A percentile compares a stretch with the other conserved stretches of the same genome.
Conservation (phyloP, 208 protist genomes). For the Trichomonas tenax region DNA sequence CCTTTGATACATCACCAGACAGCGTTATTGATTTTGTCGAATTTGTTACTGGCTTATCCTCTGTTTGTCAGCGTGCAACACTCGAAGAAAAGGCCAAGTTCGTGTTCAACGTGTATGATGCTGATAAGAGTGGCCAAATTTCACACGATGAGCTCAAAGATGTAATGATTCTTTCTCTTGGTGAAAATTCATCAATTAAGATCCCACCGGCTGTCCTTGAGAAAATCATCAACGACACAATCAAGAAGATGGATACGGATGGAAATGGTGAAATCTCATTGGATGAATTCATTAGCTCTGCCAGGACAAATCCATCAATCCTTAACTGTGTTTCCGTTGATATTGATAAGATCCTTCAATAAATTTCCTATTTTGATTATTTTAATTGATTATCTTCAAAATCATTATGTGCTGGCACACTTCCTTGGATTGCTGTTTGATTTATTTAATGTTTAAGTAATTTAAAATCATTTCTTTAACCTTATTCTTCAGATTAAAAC, state of each 20-base stretch:
- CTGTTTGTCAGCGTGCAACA: background rate
- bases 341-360: background rate
- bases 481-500: too few relatives aligned
- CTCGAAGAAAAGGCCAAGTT: background rate
- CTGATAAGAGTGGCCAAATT: background rate
- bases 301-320: background rate
- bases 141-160: background rate
- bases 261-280: background rate
- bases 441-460: too few relatives aligned
- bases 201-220: background rate
- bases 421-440: too few relatives aligned
- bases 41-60: background rate
- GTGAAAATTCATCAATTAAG: background rate
- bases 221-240: background rate
- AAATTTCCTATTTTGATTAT: background rate
- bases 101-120: background rate
- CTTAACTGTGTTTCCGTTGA: background rate
- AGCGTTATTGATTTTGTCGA: background rate
- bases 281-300: background rate
- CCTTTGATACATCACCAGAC: background rate
- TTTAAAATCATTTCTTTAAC: too few relatives aligned
- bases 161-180: background rate
- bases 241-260: background rate
- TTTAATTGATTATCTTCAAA: too few relatives aligned
- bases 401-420: too few relatives aligned